phyloP scores from a whole-genome alignment of 139 green algal genomes.

The Chlorella sp. region DNA sequence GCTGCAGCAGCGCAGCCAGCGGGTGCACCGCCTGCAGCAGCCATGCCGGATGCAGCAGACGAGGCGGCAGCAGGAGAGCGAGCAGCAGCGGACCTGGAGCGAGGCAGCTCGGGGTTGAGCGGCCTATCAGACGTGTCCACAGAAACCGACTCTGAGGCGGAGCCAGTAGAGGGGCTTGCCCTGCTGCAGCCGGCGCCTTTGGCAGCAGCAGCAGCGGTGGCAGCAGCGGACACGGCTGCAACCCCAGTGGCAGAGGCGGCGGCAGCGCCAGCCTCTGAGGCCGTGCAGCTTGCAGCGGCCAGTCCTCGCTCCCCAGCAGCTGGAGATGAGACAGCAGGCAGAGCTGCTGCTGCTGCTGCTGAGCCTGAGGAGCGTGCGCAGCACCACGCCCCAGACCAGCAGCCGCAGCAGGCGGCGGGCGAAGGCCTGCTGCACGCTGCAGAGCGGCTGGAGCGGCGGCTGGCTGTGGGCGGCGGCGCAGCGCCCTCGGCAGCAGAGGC shows the following conservation, averaged over 20 bases:
- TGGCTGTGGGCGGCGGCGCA: neutral
- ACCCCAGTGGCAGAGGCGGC: too few species aligned
- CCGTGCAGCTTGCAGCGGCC: too few species aligned
- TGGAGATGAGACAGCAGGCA: neutral
- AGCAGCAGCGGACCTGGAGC: neutral
- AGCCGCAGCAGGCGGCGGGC: neutral
- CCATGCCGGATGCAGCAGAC: neutral
- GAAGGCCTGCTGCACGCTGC: conserved; percentile 12
- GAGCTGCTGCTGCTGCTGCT: neutral
- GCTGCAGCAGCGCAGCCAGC: neutral
- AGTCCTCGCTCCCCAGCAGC: too few species aligned
- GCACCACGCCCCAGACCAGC: neutral
- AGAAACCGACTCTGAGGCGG: neutral
- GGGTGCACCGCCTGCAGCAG: neutral
- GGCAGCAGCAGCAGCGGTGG: neutral
- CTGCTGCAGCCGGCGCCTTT: neutral
- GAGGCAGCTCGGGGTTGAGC: too few species aligned
- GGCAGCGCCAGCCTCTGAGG: too few species aligned
- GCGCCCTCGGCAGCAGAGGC: neutral
- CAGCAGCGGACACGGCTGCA: neutral
- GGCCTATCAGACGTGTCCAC: conserved; percentile 25
- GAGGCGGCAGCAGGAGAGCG: neutral
- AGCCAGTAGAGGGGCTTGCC: neutral
- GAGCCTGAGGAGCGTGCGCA: neutral
- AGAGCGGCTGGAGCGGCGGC: conserved; percentile 1